Percentiles rank a stretch among this genome's conserved stretches.
These are phyloP conservation scores for Tetrapisispora iriomotensis DNA, from an alignment of 805 yeast species.

Conservation along the genomic window DNA sequence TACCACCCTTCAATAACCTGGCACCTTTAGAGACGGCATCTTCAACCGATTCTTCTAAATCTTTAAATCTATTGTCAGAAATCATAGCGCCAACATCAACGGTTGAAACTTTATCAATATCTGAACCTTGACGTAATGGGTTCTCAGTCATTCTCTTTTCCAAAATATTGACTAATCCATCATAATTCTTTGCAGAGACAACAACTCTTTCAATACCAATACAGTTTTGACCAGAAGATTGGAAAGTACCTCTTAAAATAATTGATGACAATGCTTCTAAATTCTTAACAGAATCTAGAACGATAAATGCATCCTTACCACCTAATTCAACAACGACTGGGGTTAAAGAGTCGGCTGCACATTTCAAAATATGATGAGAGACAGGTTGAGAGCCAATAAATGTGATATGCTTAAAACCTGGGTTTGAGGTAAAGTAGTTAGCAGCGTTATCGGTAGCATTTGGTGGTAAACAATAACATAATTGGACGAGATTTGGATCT, in stretches of 20 bases:
- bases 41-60: constrained; percentile 53
- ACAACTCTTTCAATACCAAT: constrained; percentile 94
- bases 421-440: constrained; percentile 75
- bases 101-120: constrained; percentile 80
- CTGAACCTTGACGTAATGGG: constrained; percentile 70
- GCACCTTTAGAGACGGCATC: constrained; percentile 84
- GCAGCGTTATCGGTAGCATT: constrained; percentile 36
- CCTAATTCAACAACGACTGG: constrained; percentile 96
- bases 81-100: constrained; percentile 97
- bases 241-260: constrained; percentile 90
- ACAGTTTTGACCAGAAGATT: constrained; percentile 96
- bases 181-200: constrained; percentile 63
- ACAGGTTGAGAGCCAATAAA: constrained; percentile 95
- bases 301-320: constrained; percentile 88
- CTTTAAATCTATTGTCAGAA: constrained; percentile 61
- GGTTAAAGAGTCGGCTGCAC: constrained; percentile 79
- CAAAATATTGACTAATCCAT: constrained; percentile 47
- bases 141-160: constrained; percentile 41
- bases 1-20: constrained; percentile 68
- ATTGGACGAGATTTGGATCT: constrained; percentile 75
- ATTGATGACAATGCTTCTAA: constrained; percentile 57
- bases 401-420: constrained; percentile 76
- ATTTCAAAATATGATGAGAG: constrained; percentile 74
- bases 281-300: constrained; percentile 65
- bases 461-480: constrained; percentile 81